Conservation (phyloP, 768 basidiomycete genomes). For the Russula abietina region DNA sequence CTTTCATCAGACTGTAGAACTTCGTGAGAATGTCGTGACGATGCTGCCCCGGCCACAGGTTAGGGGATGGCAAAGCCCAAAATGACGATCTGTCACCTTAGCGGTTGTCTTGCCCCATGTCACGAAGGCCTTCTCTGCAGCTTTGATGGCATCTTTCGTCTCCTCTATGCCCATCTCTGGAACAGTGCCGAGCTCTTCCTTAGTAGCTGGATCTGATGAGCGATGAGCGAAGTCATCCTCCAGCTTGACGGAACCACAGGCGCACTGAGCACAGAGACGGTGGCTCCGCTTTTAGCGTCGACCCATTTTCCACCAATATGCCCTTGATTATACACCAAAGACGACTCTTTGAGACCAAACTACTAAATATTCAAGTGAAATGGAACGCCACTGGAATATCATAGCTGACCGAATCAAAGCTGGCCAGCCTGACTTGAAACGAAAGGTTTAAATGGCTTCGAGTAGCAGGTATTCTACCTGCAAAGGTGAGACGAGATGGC, state of each 20-base stretch:
- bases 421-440: constrained; percentile 11
- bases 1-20: constrained; percentile 70
- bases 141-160: constrained; percentile 77
- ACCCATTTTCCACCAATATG: constrained; percentile 86
- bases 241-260: constrained; percentile 12
- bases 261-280: constrained; percentile 72
- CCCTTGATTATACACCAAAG: constrained; percentile 67
- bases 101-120: constrained; percentile 85
- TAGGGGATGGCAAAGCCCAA: not conserved
- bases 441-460: not conserved
- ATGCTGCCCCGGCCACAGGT: constrained; percentile 38
- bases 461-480: not conserved
- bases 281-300: constrained; percentile 66
- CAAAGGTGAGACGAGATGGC: not conserved
- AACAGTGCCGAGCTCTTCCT: constrained; percentile 73
- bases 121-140: constrained; percentile 74
- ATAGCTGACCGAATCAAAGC: constrained; percentile 8
- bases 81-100: constrained; percentile 45
- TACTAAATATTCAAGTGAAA: constrained; percentile 5
- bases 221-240: not conserved
- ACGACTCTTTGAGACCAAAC: constrained; percentile 57
- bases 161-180: constrained; percentile 88
- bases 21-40: constrained; percentile 82
- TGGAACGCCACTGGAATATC: not conserved
- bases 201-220: constrained; percentile 76